Conservation (phyloP, 495 filamentous ascomycete genomes). For the Staphylotrichum longicolle region DNA sequence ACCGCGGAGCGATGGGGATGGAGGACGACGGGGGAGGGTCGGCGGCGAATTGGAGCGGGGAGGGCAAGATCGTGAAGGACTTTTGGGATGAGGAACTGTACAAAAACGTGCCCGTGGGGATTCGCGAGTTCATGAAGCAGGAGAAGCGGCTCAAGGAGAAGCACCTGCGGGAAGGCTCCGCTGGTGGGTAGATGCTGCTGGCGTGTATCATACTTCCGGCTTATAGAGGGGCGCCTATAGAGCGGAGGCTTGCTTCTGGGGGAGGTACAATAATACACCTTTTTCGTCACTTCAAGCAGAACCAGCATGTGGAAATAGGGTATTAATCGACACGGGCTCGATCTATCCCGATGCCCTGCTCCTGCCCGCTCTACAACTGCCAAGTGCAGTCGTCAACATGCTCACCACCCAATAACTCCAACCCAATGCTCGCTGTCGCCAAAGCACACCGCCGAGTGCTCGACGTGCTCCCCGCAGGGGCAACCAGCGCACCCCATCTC, state of each 20-base stretch:
- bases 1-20: constrained; percentile 50
- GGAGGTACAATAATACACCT: neutral
- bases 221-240: neutral
- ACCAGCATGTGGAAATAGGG: neutral
- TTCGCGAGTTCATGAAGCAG: constrained; percentile 94
- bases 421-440: constrained; percentile 7
- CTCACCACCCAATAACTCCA: constrained; percentile 7
- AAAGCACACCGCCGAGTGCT: neutral
- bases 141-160: constrained; percentile 87
- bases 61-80: constrained; percentile 39
- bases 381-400: constrained; percentile 1
- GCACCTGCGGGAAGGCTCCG: constrained; percentile 50
- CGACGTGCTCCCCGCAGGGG: neutral
- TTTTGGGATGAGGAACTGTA: constrained; percentile 65
- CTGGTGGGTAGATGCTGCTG: constrained; percentile 33
- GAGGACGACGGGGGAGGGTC: constrained; percentile 81
- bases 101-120: constrained; percentile 82
- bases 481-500: neutral
- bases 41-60: constrained; percentile 59
- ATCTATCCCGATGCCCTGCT: constrained; percentile 1
- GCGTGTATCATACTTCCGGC: constrained; percentile 4
- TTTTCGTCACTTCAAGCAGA: neutral
- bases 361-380: neutral
- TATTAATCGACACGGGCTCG: neutral
- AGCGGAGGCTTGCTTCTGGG: neutral